A percentile compares a stretch with the other conserved stretches of the same genome.
These are phyloP conservation scores for Tricholoma flavovirens DNA, from an alignment of 768 basidiomycete species.

Conservation along the genomic window DNA sequence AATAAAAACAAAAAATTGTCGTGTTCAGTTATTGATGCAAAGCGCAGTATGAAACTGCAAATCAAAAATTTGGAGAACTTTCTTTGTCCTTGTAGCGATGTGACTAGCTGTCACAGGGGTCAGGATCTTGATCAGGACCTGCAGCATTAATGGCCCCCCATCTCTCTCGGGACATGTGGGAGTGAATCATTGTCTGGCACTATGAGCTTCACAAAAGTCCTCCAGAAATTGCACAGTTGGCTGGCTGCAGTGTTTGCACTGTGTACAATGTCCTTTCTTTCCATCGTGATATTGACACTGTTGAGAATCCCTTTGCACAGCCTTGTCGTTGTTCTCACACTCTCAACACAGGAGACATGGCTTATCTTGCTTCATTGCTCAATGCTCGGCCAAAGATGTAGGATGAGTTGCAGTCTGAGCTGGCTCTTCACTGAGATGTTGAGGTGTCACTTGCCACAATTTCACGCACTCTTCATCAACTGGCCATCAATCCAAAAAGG, in stretches of 20 bases:
- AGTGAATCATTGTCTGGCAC: background rate
- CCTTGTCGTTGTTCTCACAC: conserved; percentile 7
- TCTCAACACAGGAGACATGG: conserved; percentile 17
- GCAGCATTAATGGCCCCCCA: background rate
- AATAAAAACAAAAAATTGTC: too few species aligned
- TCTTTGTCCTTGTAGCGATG: background rate
- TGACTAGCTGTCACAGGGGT: background rate
- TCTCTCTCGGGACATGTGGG: background rate
- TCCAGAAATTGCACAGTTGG: background rate
- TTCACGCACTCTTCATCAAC: conserved; percentile 13
- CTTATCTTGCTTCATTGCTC: conserved; percentile 13
- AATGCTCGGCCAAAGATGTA: conserved; percentile 18
- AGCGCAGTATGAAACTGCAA: background rate
- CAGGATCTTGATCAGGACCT: background rate
- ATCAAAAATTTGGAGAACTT: background rate
- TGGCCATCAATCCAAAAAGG: conserved; percentile 19
- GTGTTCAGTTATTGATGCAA: too few species aligned
- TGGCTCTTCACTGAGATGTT: conserved; percentile 11
- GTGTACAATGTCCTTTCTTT: background rate
- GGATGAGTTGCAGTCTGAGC: conserved; percentile 24
- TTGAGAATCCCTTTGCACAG: conserved; percentile 14
- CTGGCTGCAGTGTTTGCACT: background rate
- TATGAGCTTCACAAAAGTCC: background rate
- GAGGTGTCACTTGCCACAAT: conserved; percentile 26
- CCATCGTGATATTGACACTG: conserved; percentile 9